Conservation (phyloP, 192 early-diverging fungal species). For the Backusella liffmaniae region DNA sequence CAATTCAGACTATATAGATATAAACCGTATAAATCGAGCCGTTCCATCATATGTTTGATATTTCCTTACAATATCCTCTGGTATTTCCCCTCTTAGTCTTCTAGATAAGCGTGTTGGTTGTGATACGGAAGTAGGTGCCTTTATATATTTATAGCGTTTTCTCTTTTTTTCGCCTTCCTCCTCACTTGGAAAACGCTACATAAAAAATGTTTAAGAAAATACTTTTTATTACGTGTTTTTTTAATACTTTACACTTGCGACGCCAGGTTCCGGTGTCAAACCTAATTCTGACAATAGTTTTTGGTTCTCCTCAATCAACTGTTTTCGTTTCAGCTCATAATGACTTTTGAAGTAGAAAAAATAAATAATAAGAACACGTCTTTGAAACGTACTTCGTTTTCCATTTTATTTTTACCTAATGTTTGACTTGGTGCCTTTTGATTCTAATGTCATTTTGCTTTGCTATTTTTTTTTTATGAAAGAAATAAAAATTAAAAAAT, state of each 20-base stretch:
- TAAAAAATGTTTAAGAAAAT: neutral
- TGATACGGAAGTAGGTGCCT: neutral
- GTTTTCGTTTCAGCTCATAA: conserved; percentile 43
- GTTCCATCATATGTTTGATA: too few species aligned
- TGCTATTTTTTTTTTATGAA: neutral
- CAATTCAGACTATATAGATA: conserved; percentile 18
- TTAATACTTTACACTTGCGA: neutral
- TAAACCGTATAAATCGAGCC: too few species aligned
- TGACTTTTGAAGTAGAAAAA: conserved; percentile 14
- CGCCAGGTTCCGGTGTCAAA: conserved; percentile 1
- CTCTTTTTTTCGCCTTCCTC: neutral
- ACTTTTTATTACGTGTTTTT: neutral
- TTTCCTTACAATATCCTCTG: conserved; percentile 30
- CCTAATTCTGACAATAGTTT: conserved; percentile 41
- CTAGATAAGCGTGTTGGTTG: conserved; percentile 16
- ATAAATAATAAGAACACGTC: too few species aligned
- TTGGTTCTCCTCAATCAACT: conserved; percentile 44
- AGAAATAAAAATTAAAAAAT: neutral
- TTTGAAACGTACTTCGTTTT: neutral
- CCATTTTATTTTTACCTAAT: neutral
- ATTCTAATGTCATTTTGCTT: neutral
- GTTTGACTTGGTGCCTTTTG: neutral
- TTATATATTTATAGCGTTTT: neutral
- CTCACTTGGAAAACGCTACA: neutral
- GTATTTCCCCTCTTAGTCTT: conserved; percentile 26